A percentile compares a stretch with the other conserved stretches of the same genome.
Evolutionary conservation across 2,329 filamentous ascomycete genomes (phyloP).

Genomic region (Fusarium torreyae): DNA sequence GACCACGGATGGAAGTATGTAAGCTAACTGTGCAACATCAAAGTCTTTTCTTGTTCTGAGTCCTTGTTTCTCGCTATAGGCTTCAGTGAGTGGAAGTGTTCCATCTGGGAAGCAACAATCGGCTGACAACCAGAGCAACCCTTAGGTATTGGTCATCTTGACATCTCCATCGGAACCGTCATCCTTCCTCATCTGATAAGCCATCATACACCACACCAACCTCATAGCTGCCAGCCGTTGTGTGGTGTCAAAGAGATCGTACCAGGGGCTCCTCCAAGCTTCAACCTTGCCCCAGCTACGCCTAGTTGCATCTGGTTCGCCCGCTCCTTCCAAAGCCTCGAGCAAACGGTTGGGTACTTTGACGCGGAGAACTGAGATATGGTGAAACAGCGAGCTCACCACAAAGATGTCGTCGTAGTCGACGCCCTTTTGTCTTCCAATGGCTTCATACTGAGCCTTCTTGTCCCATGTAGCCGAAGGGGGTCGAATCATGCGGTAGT

Average conservation of each 20-base stretch:
- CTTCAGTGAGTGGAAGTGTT: background rate
- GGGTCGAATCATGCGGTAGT: conserved; percentile 73
- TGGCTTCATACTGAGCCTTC: conserved; percentile 70
- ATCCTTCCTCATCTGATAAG: conserved; percentile 69
- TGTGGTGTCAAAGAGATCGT: conserved; percentile 69
- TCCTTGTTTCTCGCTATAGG: conserved; percentile 1
- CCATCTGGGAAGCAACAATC: background rate
- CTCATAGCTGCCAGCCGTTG: conserved; percentile 71
- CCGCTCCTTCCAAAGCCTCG: conserved; percentile 65
- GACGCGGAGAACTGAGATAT: conserved; percentile 70
- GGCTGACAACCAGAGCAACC: conserved; percentile 1
- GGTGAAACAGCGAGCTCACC: conserved; percentile 73
- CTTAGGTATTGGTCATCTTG: conserved; percentile 50
- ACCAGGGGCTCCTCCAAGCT: conserved; percentile 73
- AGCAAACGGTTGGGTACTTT: conserved; percentile 70
- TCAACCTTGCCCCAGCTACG: conserved; percentile 68
- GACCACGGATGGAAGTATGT: conserved; percentile 7
- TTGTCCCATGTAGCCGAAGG: conserved; percentile 73
- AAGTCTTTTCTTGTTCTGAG: background rate
- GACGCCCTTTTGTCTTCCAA: conserved; percentile 65
- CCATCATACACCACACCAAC: conserved; percentile 72
- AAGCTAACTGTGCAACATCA: conserved; percentile 9
- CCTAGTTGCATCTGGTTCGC: conserved; percentile 52
- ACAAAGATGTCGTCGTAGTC: conserved; percentile 74
- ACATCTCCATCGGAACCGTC: conserved; percentile 44